Conservation (phyloP, 2,329 filamentous ascomycete genomes). For the Capronia americana region DNA sequence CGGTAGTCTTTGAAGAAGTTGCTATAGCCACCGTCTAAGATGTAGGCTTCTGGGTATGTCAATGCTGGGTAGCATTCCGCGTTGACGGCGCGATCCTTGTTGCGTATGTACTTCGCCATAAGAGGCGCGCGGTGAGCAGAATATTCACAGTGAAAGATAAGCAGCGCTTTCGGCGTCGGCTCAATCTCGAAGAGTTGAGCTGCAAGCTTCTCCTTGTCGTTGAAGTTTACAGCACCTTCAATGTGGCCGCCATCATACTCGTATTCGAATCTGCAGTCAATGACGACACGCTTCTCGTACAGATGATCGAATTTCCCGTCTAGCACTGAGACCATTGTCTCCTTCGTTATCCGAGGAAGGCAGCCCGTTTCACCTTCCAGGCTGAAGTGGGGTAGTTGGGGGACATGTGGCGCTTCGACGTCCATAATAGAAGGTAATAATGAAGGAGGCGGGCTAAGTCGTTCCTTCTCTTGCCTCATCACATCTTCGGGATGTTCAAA, state of each 20-base stretch:
- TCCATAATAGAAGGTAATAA: slow-evolving; percentile 80
- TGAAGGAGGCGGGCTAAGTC: slow-evolving; percentile 50
- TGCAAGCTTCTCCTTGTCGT: slow-evolving; percentile 89
- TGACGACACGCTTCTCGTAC: slow-evolving; percentile 82
- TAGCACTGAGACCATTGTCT: slow-evolving; percentile 83
- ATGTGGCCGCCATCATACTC: slow-evolving; percentile 98
- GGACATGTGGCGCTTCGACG: slow-evolving; percentile 68
- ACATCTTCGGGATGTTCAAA: slow-evolving; percentile 91
- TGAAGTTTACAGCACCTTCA: slow-evolving; percentile 90
- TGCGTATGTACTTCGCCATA: slow-evolving; percentile 92
- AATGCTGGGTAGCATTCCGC: slow-evolving; percentile 84
- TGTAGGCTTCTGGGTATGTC: slow-evolving; percentile 97
- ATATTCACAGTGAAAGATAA: slow-evolving; percentile 98
- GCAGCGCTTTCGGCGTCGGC: slow-evolving; percentile 73
- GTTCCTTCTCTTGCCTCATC: slow-evolving; percentile 75
- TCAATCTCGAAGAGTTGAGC: slow-evolving; percentile 73
- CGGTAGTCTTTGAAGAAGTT: slow-evolving; percentile 84
- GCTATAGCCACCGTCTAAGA: slow-evolving; percentile 95
- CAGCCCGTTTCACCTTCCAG: slow-evolving; percentile 80
- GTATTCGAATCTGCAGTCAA: slow-evolving; percentile 98
- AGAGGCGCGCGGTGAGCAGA: slow-evolving; percentile 94
- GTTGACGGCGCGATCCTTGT: slow-evolving; percentile 85
- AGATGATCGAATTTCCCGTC: slow-evolving; percentile 79
- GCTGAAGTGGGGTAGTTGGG: slow-evolving; percentile 81
- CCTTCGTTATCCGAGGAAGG: slow-evolving; percentile 82